Percentiles rank a stretch among this genome's conserved stretches.
Evolutionary conservation across 139 green algal species (phyloP).

Genomic region (Asterochloris erici): DNA sequence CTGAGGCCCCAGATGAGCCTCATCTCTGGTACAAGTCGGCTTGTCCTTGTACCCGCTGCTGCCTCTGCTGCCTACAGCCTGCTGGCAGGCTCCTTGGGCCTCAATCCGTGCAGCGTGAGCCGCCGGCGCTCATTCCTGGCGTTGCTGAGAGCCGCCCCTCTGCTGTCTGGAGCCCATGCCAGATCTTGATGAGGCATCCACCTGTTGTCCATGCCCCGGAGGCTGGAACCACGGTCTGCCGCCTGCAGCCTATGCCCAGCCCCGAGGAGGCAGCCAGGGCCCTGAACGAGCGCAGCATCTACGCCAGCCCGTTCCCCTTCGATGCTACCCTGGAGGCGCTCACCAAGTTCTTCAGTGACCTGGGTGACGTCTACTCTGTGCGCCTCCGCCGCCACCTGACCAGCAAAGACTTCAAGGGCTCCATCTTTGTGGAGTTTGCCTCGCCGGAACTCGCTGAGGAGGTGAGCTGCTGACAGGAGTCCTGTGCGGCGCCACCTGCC

Average conservation of each 20-base stretch:
- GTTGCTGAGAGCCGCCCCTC: no score
- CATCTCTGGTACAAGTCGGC: no score
- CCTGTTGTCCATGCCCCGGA: no score
- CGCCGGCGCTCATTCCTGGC: no score
- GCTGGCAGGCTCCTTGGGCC: no score
- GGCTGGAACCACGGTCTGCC: neutral
- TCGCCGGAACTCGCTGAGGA: conserved; percentile 40
- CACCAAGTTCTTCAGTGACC: conserved; percentile 17
- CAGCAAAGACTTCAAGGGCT: conserved; percentile 83
- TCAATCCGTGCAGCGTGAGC: no score
- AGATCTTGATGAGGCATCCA: neutral
- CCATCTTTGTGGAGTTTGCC: conserved; percentile 78
- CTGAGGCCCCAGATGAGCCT: no score
- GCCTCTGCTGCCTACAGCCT: no score
- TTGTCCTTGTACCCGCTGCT: no score
- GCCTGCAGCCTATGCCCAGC: conserved; percentile 26
- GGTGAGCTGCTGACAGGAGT: neutral
- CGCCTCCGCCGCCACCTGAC: conserved; percentile 70
- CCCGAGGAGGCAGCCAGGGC: conserved; percentile 35
- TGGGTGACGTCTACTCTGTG: conserved; percentile 52
- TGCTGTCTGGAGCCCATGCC: neutral
- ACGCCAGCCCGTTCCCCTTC: conserved; percentile 74
- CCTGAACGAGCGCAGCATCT: conserved; percentile 70
- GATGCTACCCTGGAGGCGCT: conserved; percentile 58
- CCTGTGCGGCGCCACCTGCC: neutral